These are phyloP conservation scores for Azolla pinnata DNA, from an alignment of 75 land plant species.

Conservation along the genomic window DNA sequence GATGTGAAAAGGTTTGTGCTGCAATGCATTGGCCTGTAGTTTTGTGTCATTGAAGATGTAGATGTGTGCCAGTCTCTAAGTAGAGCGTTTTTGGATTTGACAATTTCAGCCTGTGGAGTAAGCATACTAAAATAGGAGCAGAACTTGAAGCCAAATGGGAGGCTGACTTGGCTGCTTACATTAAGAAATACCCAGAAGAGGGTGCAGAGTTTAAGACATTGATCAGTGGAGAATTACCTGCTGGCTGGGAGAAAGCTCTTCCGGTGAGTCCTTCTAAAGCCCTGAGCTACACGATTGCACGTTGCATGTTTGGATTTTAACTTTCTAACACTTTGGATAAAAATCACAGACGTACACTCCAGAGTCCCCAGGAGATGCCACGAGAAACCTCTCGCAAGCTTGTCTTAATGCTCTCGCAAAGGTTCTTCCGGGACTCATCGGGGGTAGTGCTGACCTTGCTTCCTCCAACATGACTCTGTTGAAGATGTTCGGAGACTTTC, in stretches of 20 bases:
- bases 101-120: conserved; percentile 83
- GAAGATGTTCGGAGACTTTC: conserved; percentile 72
- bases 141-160: conserved; percentile 73
- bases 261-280: conserved; percentile 35
- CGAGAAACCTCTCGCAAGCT: conserved; percentile 55
- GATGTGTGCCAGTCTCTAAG: neutral
- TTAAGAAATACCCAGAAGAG: conserved; percentile 56
- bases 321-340: neutral
- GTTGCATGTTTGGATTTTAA: neutral
- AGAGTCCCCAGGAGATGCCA: conserved; percentile 65
- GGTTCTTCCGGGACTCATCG: conserved; percentile 70
- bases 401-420: conserved; percentile 58
- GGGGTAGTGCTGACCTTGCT: conserved; percentile 87
- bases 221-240: conserved; percentile 47
- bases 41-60: neutral
- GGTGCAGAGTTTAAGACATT: conserved; percentile 54
- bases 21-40: neutral
- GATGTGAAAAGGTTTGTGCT: conserved; percentile 21
- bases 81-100: too few species aligned
- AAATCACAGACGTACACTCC: conserved; percentile 60
- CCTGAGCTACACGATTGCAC: neutral
- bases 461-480: conserved; percentile 80
- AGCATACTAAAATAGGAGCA: conserved; percentile 59
- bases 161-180: conserved; percentile 64
- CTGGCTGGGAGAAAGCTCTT: conserved; percentile 66